Percentiles rank a stretch among this genome's conserved stretches.
These are phyloP conservation scores for Yamadazyma akitaensis DNA, from an alignment of 805 yeast genomes.

Conservation along the genomic window DNA sequence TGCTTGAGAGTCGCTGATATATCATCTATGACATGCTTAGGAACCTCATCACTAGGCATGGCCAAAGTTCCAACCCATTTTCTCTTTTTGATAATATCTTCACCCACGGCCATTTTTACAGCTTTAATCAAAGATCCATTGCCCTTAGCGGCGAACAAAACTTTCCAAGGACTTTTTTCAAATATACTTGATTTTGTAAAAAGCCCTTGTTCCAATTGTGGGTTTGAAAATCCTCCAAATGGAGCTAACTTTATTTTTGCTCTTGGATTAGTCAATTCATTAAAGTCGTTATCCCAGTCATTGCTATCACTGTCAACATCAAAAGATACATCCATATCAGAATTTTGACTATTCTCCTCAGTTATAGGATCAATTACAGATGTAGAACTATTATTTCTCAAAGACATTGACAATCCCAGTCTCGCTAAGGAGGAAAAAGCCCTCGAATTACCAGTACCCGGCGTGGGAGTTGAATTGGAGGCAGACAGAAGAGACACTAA, in stretches of 20 bases:
- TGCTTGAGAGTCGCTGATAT: slow-evolving; percentile 47
- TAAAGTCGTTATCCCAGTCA: slow-evolving; percentile 24
- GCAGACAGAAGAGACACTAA: slow-evolving; percentile 15
- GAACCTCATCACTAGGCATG: slow-evolving; percentile 83
- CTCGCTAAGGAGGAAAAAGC: slow-evolving; percentile 16
- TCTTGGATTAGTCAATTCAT: slow-evolving; percentile 26
- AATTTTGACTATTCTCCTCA: slow-evolving; percentile 21
- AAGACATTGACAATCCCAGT: slow-evolving; percentile 13
- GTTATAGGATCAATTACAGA: slow-evolving; percentile 27
- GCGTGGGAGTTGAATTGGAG: slow-evolving; percentile 2
- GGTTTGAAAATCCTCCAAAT: slow-evolving; percentile 73
- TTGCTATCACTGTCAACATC: slow-evolving; percentile 14
- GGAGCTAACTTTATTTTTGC: slow-evolving; percentile 45
- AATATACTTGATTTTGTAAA: slow-evolving; percentile 43
- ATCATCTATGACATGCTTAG: slow-evolving; percentile 48
- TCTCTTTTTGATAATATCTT: slow-evolving; percentile 31
- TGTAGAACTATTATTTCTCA: slow-evolving; percentile 25
- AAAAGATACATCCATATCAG: background rate
- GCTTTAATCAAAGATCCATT: slow-evolving; percentile 91
- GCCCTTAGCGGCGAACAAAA: slow-evolving; percentile 68
- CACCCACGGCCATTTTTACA: slow-evolving; percentile 52
- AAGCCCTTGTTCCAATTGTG: slow-evolving; percentile 49
- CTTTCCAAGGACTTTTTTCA: slow-evolving; percentile 67
- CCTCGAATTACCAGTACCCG: slow-evolving; percentile 4
- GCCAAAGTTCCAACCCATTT: slow-evolving; percentile 92